Conservation (phyloP, 805 yeast species). For the Monosporozyma yasuniensis region DNA sequence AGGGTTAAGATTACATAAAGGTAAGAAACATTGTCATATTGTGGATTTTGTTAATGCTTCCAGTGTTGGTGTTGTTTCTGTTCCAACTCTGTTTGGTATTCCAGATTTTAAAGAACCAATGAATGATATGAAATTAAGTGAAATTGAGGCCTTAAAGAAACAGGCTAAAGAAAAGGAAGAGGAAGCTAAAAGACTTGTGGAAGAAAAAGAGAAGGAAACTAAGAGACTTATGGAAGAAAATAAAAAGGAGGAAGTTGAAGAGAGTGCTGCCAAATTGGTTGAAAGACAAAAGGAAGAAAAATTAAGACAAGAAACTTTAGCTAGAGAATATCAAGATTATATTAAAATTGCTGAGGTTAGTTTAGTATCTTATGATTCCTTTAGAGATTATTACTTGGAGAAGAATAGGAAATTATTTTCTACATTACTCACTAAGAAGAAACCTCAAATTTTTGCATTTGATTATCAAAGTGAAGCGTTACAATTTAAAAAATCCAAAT, state of each 20-base stretch:
- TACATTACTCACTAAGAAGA: not conserved
- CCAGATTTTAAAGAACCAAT: constrained; percentile 14
- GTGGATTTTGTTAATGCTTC: constrained; percentile 67
- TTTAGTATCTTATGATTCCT: constrained; percentile 34
- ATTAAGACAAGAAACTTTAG: not conserved
- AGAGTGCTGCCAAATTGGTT: not conserved
- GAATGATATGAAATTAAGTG: constrained; percentile 28
- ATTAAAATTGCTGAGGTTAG: constrained; percentile 10
- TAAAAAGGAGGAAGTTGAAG: constrained; percentile 8
- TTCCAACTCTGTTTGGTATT: constrained; percentile 43
- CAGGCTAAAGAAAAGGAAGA: constrained; percentile 4
- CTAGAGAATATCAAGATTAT: not conserved
- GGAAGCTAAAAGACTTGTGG: constrained; percentile 6
- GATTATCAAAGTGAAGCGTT: constrained; percentile 8
- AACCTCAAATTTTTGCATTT: constrained; percentile 3
- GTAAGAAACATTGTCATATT: constrained; percentile 60
- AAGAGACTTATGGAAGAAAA: constrained; percentile 8
- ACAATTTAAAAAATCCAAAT: constrained; percentile 19
- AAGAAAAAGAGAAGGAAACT: constrained; percentile 8
- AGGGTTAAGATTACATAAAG: constrained; percentile 59
- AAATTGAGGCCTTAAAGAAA: constrained; percentile 23
- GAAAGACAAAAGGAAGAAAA: not conserved
- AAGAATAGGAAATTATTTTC: not conserved
- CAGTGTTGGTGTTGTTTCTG: constrained; percentile 44
- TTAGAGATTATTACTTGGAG: constrained; percentile 25